A percentile compares a stretch with the other conserved stretches of the same genome.
phyloP scores from a whole-genome alignment of 1,284 basidiomycete species.

The Ustilago trichophora region DNA sequence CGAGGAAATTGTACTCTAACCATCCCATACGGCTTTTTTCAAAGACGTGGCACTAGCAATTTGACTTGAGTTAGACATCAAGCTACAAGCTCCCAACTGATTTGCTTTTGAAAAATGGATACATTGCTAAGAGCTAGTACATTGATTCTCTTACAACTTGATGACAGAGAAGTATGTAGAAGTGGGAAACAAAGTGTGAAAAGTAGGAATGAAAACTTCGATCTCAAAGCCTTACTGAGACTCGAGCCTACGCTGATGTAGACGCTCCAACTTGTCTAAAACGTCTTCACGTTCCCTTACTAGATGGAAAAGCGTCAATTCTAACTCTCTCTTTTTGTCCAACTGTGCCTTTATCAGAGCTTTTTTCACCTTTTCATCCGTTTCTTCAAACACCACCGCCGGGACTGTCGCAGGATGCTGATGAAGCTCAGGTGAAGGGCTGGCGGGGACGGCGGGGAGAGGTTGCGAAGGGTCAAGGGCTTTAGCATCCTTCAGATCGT shows the following conservation, averaged over 20 bases:
- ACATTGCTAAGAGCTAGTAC: too few relatives aligned
- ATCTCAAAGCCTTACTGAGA: not conserved
- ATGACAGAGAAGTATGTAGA: too few relatives aligned
- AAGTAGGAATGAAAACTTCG: too few relatives aligned
- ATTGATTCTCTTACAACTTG: too few relatives aligned
- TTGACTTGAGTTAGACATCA: too few relatives aligned
- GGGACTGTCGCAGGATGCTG: constrained; percentile 1
- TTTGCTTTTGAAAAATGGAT: too few relatives aligned
- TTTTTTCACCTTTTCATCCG: not conserved
- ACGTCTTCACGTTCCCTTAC: constrained; percentile 45
- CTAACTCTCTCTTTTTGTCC: constrained; percentile 21
- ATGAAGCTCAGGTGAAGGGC: constrained; percentile 1
- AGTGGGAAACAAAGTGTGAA: not conserved
- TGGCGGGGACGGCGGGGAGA: constrained; percentile 8
- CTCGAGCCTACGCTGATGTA: constrained; percentile 23
- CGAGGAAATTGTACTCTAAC: constrained; percentile 46
- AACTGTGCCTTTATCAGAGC: constrained; percentile 1
- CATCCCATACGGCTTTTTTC: too few relatives aligned
- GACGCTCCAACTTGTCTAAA: constrained; percentile 39
- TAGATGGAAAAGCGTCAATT: constrained; percentile 41
- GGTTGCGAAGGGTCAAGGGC: constrained; percentile 5
- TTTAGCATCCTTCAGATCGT: constrained; percentile 27
- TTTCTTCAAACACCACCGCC: not conserved
- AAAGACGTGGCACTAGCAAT: too few relatives aligned
- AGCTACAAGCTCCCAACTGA: too few relatives aligned